These are phyloP conservation scores for Trametes cingulata DNA, from an alignment of 768 basidiomycete genomes.

Conservation along the genomic window DNA sequence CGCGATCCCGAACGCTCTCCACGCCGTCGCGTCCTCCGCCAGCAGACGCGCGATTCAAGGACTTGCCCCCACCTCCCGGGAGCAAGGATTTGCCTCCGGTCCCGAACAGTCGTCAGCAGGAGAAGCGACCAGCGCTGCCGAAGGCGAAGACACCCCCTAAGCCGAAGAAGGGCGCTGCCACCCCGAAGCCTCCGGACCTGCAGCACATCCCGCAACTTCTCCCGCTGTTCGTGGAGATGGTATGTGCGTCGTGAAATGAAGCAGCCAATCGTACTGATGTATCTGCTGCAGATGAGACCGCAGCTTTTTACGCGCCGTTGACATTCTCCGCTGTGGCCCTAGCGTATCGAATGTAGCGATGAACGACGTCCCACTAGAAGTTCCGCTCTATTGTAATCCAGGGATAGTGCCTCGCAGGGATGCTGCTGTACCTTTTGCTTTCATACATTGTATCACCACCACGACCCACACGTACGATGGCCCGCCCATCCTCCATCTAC, in stretches of 20 bases:
- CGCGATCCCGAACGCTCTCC: conserved; percentile 11
- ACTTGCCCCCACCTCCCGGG: conserved; percentile 34
- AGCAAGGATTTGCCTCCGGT: conserved; percentile 46
- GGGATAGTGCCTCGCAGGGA: conserved; percentile 1
- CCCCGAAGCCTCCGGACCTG: conserved; percentile 74
- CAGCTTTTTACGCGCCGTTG: conserved; percentile 37
- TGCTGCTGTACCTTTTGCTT: background rate
- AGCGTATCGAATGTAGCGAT: background rate
- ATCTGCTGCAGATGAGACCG: conserved; percentile 37
- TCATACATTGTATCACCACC: conserved; percentile 15
- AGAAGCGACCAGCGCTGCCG: conserved; percentile 6
- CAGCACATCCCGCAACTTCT: conserved; percentile 77
- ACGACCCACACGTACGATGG: background rate
- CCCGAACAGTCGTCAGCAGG: conserved; percentile 25
- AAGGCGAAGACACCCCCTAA: conserved; percentile 21
- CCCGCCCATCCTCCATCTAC: conserved; percentile 1
- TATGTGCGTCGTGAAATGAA: conserved; percentile 45
- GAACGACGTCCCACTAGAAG: background rate
- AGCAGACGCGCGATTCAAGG: conserved; percentile 15
- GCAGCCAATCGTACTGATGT: background rate
- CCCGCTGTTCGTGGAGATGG: conserved; percentile 92
- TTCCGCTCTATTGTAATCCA: conserved; percentile 16
- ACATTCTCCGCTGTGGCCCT: background rate
- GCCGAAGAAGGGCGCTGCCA: conserved; percentile 44
- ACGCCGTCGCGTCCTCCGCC: background rate